A percentile compares a stretch with the other conserved stretches of the same genome.
These are phyloP conservation scores for Senna tora DNA, from an alignment of 306 rosid genomes.

Conservation along the genomic window DNA sequence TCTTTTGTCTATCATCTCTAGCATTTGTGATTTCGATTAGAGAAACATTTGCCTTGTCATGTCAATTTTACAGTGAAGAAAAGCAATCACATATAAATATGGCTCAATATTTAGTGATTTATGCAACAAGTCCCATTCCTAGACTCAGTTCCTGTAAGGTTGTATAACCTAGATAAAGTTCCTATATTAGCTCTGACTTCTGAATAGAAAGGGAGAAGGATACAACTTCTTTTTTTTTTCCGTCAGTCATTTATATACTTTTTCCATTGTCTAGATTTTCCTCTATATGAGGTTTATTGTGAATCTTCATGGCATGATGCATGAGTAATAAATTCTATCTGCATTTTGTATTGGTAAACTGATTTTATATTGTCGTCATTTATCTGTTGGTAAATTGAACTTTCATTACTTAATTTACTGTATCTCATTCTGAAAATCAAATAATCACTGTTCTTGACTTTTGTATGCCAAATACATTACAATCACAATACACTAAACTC, in stretches of 20 bases:
- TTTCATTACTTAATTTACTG: constrained; percentile 17
- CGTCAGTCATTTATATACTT: constrained; percentile 7
- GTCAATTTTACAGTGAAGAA: background rate
- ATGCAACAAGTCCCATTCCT: background rate
- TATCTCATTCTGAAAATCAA: constrained; percentile 32
- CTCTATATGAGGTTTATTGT: constrained; percentile 2
- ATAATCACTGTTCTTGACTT: background rate
- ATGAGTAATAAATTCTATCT: constrained; percentile 11
- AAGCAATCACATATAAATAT: background rate
- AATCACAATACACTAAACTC: constrained; percentile 17
- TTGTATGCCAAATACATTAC: background rate
- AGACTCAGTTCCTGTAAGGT: background rate
- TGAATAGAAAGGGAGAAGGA: constrained; percentile 15
- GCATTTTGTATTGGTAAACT: background rate
- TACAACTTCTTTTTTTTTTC: constrained; percentile 3
- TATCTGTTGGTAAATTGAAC: constrained; percentile 8
- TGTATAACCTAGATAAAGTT: background rate
- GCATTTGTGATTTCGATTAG: background rate
- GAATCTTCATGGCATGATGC: constrained; percentile 17
- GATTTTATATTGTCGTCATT: constrained; percentile 23
- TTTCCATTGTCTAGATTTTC: background rate
- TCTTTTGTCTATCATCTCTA: background rate
- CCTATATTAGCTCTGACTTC: constrained; percentile 7
- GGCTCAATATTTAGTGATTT: background rate
- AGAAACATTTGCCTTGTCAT: background rate